Evolutionary conservation across 208 protist species (phyloP), one percentile per base, ranked within the genome.

Genomic region (Trypanosoma cruzi): DNA sequence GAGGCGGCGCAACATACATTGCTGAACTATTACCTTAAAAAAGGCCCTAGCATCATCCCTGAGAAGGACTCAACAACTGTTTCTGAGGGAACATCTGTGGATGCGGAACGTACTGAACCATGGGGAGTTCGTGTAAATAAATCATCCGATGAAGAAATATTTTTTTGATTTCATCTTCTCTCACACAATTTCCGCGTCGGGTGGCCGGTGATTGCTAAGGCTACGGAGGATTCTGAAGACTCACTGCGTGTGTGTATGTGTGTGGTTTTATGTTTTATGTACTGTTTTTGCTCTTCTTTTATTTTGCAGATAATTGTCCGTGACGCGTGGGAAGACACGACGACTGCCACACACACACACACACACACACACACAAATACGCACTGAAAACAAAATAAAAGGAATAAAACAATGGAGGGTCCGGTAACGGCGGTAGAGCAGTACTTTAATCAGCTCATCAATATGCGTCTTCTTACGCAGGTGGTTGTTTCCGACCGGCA

Each of bases 401-500:
- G 50, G 10, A 44, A 29, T 18, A 31, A 37, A 54, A 55, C 16
- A 29, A 88, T 86, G 80, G 80, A 90, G 36, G 79, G 26, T 0
- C 80, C 79, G 3, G 73, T 81, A 5, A 92, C 88, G 52, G 87
- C 85, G 5, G 73, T 96, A 54, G 85, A 93, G 86, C 86, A 94
- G 75, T 96, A 88, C 76, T 91, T 95, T 73, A 91, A 92, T 59
- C 84, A 93, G 61, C 89, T 96, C 56, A 90, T 93, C 11, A 69
- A 88, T 62, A 88, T 95, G 87, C 56, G 76, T 1, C 81, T 95
- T 8, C 66, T 95, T 11, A 81, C 89, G 1, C 87, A 94, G 74
- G 75, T 94, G 4, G 73, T 93, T 26, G 77, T 96, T 1, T 92
- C 92, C 7, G 89, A 96, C 75, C 76, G 79, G 57, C 79, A 93